Base-by-base conservation (phyloP, 2,329 filamentous ascomycete genomes). In the Penicillium sp. region DNA sequence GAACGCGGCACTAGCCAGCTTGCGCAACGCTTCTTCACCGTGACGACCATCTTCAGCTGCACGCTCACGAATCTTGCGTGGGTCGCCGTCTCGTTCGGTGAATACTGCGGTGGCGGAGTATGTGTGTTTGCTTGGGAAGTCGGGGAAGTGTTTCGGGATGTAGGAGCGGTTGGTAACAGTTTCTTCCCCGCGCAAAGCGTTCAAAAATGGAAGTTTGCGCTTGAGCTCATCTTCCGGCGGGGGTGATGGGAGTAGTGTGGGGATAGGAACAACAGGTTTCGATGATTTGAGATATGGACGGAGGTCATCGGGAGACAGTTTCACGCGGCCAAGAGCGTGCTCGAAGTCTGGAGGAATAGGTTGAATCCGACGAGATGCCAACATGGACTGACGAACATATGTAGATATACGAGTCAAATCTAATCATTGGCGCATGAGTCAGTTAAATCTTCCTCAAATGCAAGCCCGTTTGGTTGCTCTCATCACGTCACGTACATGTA, bases 1-100 rank as follows among this genome's bases (percentile, higher is more conserved):
- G 55, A 72, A 74, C 13, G 75, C 75, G 1, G 80, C 80, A 26
- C 82, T 82, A 4, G 81, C 79, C 67, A 89, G 75, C 65, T 85
- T 87, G 48, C 86, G 77, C 60, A 89, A 71, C 21, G 86, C 86
- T 65, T 87, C 83, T 69, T 89, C 86, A 8, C 86, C 86, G 58
- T 86, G 71, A 46, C 87, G 80, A 14, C 86, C 86, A 68, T 89
- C 86, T 65, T 87, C 81, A 3, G 85, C 87, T 5, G 86, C 86
- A 56, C 81, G 79, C 67, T 89, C 86, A 37, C 85, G 75, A 47
- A 87, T 83, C 61, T 79, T 81, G 37, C 84, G 77, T 3, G 84
- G 80, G 62, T 88, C 85, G 33, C 77, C 81, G 60, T 87, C 84
- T 57, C 86, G 80, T 39, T 81, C 72, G 1, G 82, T 80, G 59